Evolutionary conservation across 2,329 filamentous ascomycete species (phyloP), one percentile per base, ranked within the genome.

Genomic region (Penicillium psychrosexuale): DNA sequence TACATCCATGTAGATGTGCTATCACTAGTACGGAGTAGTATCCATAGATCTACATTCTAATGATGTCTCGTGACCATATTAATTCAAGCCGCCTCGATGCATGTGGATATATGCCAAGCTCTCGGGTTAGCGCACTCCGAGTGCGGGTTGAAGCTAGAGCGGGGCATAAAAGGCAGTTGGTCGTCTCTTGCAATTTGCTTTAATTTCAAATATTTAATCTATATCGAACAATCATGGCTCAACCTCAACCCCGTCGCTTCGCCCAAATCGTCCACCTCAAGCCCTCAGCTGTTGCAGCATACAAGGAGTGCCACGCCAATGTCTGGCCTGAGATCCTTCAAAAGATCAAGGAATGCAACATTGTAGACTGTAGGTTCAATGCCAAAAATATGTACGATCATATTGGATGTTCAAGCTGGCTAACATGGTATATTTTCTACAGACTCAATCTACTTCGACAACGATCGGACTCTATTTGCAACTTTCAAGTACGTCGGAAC

Each of bases 311-410:
- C 59, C 89, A 92, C 68, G 84, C 84, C 7, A 80, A 80, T 5
- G 87, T 91, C 0, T 93, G 89, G 89, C 88, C 88, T 6, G 87
- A 89, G 63, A 88, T 94, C 1, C 74, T 90, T 33, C 80, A 84
- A 69, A 87, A 91, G 74, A 91, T 93, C 66, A 84, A 86, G 68
- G 83, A 86, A 38, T 89, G 85, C 70, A 88, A 88, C 61, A 89
- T 93, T 55, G 75, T 79, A 57, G 89, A 93, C 67, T 93, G 84
- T 87, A 73, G 58, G 79, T 72, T 15, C 3, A 17, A 24, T 8
- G 33, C 53, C 15, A 38, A 28, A 6, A 5, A 3, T 12, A n/a
- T n/a, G 19, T 12, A 19, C 8, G 17, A 27, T 12, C 7, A 27
- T 8, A 19, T 5, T 15, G 30, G 9, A 7, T 48, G 15, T 19